phyloP scores from a whole-genome alignment of 306 rosid species.

The Astragalus glycyphyllos region DNA sequence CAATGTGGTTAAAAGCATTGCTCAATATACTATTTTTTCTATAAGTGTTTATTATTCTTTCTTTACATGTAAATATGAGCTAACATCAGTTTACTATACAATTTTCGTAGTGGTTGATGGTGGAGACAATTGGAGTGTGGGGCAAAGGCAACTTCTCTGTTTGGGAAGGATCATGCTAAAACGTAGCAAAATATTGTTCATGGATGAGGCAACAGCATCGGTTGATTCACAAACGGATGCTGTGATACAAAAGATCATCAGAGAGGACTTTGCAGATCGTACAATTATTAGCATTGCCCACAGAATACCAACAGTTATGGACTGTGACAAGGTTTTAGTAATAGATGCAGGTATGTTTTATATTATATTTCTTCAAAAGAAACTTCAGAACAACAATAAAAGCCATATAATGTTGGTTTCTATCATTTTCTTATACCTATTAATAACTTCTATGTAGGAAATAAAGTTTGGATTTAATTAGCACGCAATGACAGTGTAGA shows the following conservation, averaged over 20 bases:
- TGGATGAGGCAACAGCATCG: slow-evolving; percentile 95
- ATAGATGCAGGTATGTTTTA: slow-evolving; percentile 71
- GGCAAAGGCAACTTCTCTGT: slow-evolving; percentile 87
- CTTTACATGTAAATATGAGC: not conserved
- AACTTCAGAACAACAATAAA: not conserved
- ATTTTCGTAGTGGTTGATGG: slow-evolving; percentile 64
- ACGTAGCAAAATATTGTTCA: slow-evolving; percentile 67
- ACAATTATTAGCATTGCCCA: slow-evolving; percentile 93
- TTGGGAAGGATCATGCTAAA: slow-evolving; percentile 89
- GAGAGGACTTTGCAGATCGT: slow-evolving; percentile 75
- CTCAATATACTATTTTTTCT: slow-evolving; percentile 1
- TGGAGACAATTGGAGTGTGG: slow-evolving; percentile 97
- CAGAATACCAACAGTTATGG: slow-evolving; percentile 94
- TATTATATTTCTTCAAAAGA: not conserved
- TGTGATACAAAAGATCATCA: slow-evolving; percentile 73
- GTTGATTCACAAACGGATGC: slow-evolving; percentile 93
- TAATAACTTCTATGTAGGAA: too few species aligned
- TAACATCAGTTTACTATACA: not conserved
- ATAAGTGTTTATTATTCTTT: not conserved
- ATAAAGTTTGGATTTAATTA: too few species aligned
- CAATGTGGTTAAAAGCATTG: slow-evolving; percentile 22
- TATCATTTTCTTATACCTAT: not conserved
- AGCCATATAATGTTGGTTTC: not conserved
- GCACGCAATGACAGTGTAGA: too few species aligned
- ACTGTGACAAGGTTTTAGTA: slow-evolving; percentile 78